These are phyloP conservation scores for Boletus edulis DNA, from an alignment of 768 basidiomycete genomes.

Conservation along the genomic window DNA sequence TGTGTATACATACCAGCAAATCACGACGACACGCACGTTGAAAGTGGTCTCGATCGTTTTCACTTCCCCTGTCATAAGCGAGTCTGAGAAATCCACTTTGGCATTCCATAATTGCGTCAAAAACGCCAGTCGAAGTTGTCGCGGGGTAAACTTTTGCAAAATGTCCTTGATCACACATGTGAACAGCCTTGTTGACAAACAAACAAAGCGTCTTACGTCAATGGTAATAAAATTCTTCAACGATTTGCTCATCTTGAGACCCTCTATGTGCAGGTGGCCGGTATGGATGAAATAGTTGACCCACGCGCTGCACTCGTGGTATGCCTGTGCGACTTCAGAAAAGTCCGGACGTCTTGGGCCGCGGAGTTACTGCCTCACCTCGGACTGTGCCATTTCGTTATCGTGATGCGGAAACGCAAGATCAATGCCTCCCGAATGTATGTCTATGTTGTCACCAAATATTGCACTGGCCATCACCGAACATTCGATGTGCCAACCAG, in stretches of 20 bases:
- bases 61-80: slow-evolving; percentile 86
- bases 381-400: slow-evolving; percentile 97
- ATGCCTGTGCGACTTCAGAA: slow-evolving; percentile 58
- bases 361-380: slow-evolving; percentile 48
- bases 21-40: slow-evolving; percentile 57
- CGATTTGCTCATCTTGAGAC: slow-evolving; percentile 98
- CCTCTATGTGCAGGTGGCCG: slow-evolving; percentile 97
- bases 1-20: neutral
- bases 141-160: slow-evolving; percentile 72
- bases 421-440: slow-evolving; percentile 97
- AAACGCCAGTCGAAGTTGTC: slow-evolving; percentile 91
- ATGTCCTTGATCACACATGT: slow-evolving; percentile 61
- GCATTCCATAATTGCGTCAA: slow-evolving; percentile 89
- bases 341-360: neutral
- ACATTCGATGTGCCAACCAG: slow-evolving; percentile 99
- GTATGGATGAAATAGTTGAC: slow-evolving; percentile 99
- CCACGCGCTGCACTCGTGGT: slow-evolving; percentile 89
- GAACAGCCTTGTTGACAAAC: too few species aligned
- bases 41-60: slow-evolving; percentile 78
- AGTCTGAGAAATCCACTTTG: slow-evolving; percentile 92
- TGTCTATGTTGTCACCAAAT: slow-evolving; percentile 69
- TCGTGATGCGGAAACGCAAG: slow-evolving; percentile 99
- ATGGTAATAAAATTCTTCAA: slow-evolving; percentile 99
- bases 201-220: slow-evolving; percentile 49
- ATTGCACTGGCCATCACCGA: slow-evolving; percentile 96